Conservation (phyloP, 495 filamentous ascomycete species). For the Hapsidospora chrysogenum region DNA sequence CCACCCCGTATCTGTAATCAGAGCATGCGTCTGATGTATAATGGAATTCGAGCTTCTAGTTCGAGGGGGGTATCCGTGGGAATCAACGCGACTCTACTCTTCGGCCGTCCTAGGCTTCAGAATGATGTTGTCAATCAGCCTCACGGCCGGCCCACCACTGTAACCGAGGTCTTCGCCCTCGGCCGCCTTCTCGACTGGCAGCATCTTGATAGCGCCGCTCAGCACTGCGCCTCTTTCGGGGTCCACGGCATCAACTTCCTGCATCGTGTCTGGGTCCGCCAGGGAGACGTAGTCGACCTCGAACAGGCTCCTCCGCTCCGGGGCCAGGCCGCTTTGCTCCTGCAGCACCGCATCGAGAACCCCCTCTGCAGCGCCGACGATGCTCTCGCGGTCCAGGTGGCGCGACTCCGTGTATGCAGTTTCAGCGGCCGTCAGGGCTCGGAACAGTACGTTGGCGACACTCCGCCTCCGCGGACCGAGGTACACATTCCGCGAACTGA, state of each 20-base stretch:
- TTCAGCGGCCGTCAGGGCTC: conserved; percentile 54
- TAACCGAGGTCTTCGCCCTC: conserved; percentile 58
- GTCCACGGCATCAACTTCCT: conserved; percentile 55
- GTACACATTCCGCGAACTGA: conserved; percentile 91
- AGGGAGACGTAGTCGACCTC: conserved; percentile 86
- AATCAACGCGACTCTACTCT: too few species aligned
- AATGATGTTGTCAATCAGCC: conserved; percentile 90
- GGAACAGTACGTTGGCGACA: conserved; percentile 53
- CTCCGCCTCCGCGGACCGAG: conserved; percentile 56
- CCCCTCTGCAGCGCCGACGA: conserved; percentile 48
- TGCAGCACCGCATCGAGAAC: conserved; percentile 31
- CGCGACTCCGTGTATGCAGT: conserved; percentile 41
- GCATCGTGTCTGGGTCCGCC: conserved; percentile 62
- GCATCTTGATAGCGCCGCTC: conserved; percentile 81
- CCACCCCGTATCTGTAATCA: too few species aligned
- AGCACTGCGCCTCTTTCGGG: conserved; percentile 57
- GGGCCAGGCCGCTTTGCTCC: conserved; percentile 45
- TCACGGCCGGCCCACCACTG: conserved; percentile 48
- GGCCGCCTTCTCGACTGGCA: conserved; percentile 52
- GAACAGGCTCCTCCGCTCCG: conserved; percentile 47
- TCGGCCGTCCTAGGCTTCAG: conserved; percentile 25
- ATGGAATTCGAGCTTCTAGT: too few species aligned
- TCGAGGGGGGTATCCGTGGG: too few species aligned
- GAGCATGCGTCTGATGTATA: too few species aligned
- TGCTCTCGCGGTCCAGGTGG: conserved; percentile 35